These are phyloP conservation scores for Penicillium argentinense DNA, from an alignment of 495 filamentous ascomycete species.

Conservation along the genomic window DNA sequence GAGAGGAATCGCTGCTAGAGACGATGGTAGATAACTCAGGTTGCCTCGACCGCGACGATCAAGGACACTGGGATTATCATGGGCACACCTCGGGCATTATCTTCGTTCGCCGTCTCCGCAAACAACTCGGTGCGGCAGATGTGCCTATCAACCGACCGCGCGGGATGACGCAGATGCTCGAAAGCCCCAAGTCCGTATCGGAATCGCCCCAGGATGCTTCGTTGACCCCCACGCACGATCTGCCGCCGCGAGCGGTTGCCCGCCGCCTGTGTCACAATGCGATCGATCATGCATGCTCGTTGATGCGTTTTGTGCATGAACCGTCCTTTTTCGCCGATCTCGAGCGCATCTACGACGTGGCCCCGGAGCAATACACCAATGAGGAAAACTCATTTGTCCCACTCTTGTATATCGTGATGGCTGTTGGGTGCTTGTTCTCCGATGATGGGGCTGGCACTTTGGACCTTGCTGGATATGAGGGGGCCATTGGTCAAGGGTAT, in stretches of 20 bases:
- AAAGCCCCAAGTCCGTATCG: constrained; percentile 68
- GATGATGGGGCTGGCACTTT: constrained; percentile 48
- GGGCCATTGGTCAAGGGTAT: constrained; percentile 79
- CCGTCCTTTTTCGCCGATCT: constrained; percentile 79
- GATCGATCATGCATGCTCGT: constrained; percentile 77
- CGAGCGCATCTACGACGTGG: constrained; percentile 74
- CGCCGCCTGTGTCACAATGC: constrained; percentile 71
- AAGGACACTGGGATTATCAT: constrained; percentile 91
- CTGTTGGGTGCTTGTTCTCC: constrained; percentile 82
- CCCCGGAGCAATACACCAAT: constrained; percentile 65
- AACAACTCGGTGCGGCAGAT: constrained; percentile 69
- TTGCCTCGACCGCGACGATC: constrained; percentile 86
- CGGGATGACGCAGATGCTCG: constrained; percentile 55
- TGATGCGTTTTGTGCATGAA: constrained; percentile 85
- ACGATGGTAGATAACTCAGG: constrained; percentile 95
- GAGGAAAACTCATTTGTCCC: constrained; percentile 82
- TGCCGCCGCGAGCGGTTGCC: constrained; percentile 70
- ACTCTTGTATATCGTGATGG: constrained; percentile 78
- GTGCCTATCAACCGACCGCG: constrained; percentile 37
- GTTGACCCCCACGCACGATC: constrained; percentile 58
- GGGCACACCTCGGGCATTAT: constrained; percentile 89
- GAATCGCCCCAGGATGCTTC: constrained; percentile 59
- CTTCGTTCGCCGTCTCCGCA: constrained; percentile 80
- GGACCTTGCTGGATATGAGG: constrained; percentile 62
- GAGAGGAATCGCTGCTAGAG: constrained; percentile 78